Conservation (phyloP, 2,329 filamentous ascomycete species). For the Scedosporium minutisporum region DNA sequence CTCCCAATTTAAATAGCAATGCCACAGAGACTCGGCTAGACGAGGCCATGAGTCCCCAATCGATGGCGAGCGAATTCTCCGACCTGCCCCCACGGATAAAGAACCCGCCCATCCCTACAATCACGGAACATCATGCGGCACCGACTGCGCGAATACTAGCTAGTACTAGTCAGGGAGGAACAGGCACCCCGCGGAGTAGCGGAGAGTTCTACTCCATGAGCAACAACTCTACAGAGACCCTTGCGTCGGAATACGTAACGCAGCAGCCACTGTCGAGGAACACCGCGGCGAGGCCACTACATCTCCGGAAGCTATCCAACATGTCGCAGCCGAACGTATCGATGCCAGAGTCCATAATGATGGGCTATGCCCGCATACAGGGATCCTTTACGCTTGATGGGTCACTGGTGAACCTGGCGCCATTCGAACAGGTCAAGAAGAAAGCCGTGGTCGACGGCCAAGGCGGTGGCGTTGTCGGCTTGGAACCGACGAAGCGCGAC, state of each 20-base stretch:
- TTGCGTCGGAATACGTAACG: constrained; percentile 78
- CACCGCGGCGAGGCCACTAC: constrained; percentile 25
- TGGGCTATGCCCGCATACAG: constrained; percentile 93
- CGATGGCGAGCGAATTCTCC: constrained; percentile 21
- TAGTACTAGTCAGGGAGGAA: constrained; percentile 59
- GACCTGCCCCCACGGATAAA: constrained; percentile 29
- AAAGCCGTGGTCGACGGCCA: constrained; percentile 85
- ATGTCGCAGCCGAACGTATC: constrained; percentile 31
- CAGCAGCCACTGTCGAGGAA: constrained; percentile 25
- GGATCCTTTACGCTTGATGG: constrained; percentile 89
- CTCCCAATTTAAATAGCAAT: constrained; percentile 24
- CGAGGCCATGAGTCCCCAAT: constrained; percentile 28
- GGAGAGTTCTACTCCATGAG: constrained; percentile 91
- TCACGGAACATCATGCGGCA: constrained; percentile 36
- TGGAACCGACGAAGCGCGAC: constrained; percentile 64
- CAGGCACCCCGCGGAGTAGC: constrained; percentile 76
- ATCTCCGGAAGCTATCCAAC: constrained; percentile 37
- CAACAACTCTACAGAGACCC: constrained; percentile 88
- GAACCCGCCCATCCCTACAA: constrained; percentile 43
- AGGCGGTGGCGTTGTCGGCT: constrained; percentile 74
- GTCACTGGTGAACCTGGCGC: constrained; percentile 76
- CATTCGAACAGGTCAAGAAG: constrained; percentile 92
- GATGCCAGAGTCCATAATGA: constrained; percentile 76
- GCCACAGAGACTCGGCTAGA: constrained; percentile 24
- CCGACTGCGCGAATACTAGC: constrained; percentile 60